Conservation (phyloP, 345 rosid species). For the Cardamine occulta region DNA sequence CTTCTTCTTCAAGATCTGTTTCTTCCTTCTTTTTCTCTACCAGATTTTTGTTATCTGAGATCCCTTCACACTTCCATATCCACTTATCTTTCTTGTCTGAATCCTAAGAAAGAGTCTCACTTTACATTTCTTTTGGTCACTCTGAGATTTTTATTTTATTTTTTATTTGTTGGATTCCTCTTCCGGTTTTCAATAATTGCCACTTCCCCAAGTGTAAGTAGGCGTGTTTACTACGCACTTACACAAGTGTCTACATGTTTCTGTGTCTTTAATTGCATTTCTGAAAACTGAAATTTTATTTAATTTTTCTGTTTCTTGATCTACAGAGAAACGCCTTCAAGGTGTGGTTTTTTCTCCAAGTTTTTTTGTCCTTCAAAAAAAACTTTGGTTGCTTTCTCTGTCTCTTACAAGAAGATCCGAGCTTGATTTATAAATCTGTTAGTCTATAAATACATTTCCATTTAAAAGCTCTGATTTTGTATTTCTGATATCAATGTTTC, state of each 20-base stretch:
- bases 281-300: constrained; percentile 8
- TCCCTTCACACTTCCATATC: constrained; percentile 23
- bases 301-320: neutral
- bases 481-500: neutral
- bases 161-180: neutral
- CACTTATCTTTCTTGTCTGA: constrained; percentile 27
- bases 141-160: neutral
- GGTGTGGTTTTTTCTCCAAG: constrained; percentile 34
- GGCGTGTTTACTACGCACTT: constrained; percentile 37
- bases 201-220: constrained; percentile 32
- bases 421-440: constrained; percentile 35
- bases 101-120: constrained; percentile 4
- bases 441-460: constrained; percentile 18
- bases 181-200: constrained; percentile 16
- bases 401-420: constrained; percentile 27
- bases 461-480: neutral
- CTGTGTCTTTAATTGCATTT: constrained; percentile 26
- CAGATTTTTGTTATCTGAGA: constrained; percentile 34
- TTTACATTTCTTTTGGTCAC: neutral
- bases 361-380: constrained; percentile 36
- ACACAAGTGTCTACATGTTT: constrained; percentile 23
- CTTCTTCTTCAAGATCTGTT: constrained; percentile 42
- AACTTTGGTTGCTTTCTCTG: constrained; percentile 24
- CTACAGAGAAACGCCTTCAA: constrained; percentile 27
- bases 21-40: constrained; percentile 39